Evolutionary conservation across 106 monocot genomes (phyloP).

Genomic region (Apostasia ramifera): DNA sequence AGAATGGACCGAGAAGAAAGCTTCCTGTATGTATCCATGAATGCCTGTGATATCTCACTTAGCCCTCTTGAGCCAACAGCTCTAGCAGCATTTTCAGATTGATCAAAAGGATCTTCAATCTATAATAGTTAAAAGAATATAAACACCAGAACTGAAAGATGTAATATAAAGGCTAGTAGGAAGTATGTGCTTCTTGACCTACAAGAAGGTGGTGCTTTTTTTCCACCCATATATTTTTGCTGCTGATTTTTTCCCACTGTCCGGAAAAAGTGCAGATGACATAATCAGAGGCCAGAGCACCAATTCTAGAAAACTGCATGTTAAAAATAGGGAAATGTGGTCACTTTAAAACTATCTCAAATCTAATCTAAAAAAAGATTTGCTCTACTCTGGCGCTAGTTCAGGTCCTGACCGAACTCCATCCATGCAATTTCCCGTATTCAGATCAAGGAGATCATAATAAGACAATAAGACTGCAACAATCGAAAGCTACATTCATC

Average conservation of each 20-base stretch:
- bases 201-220: conserved; percentile 31
- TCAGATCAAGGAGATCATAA: no score
- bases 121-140: conserved; percentile 2
- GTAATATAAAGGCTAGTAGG: neutral
- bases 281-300: conserved; percentile 14
- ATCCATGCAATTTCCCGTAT: no score
- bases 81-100: conserved; percentile 54
- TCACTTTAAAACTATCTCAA: neutral
- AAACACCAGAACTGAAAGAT: neutral
- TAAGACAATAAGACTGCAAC: no score
- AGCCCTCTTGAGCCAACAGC: conserved; percentile 26
- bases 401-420: no score
- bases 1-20: conserved; percentile 13
- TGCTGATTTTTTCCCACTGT: conserved; percentile 23
- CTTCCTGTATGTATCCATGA: conserved; percentile 9
- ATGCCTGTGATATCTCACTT: conserved; percentile 17
- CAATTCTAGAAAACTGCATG: conserved; percentile 34
- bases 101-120: conserved; percentile 73
- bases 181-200: neutral
- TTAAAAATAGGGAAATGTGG: neutral
- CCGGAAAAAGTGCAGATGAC: conserved; percentile 48
- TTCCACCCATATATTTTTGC: conserved; percentile 21
- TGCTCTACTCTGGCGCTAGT: no score
- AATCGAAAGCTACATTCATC: no score
- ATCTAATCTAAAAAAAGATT: no score